These are phyloP conservation scores for Trichosporon asahii DNA, from an alignment of 1,284 basidiomycete species.

Conservation along the genomic window DNA sequence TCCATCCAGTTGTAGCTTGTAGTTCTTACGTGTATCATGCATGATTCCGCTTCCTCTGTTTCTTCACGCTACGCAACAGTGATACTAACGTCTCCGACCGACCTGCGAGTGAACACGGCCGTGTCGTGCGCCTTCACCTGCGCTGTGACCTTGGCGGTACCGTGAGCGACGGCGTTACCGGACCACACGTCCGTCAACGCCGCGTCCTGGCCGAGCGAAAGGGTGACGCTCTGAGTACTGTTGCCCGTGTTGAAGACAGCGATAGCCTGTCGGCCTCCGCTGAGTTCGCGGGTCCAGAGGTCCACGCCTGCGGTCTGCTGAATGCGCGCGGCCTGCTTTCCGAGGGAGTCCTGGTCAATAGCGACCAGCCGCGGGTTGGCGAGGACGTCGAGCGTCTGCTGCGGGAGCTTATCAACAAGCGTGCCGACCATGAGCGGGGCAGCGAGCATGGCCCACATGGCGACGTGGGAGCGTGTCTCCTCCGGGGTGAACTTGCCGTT, in stretches of 20 bases:
- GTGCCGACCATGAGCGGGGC: slow-evolving; percentile 10
- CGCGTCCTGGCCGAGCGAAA: neutral
- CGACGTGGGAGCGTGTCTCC: neutral
- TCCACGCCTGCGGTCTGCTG: neutral
- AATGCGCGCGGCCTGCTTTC: neutral
- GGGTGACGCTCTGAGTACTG: neutral
- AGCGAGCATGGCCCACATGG: slow-evolving; percentile 12
- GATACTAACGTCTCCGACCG: neutral
- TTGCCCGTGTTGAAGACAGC: neutral
- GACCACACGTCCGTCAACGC: neutral
- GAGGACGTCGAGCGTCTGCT: neutral
- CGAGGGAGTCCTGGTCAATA: neutral
- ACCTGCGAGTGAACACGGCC: neutral
- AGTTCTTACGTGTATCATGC: too few relatives aligned
- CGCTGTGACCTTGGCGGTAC: neutral
- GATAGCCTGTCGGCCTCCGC: neutral
- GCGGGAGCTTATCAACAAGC: neutral
- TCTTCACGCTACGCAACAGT: too few relatives aligned
- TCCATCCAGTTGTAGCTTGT: slow-evolving; percentile 62
- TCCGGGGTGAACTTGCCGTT: neutral
- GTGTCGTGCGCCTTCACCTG: neutral
- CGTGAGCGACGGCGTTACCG: neutral
- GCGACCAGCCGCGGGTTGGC: slow-evolving; percentile 5
- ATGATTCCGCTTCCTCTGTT: too few relatives aligned
- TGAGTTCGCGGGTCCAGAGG: neutral